A percentile compares a stretch with the other conserved stretches of the same genome.
phyloP scores from a whole-genome alignment of 2,329 filamentous ascomycete species.

The Scopulariopsis brevicaulis region DNA sequence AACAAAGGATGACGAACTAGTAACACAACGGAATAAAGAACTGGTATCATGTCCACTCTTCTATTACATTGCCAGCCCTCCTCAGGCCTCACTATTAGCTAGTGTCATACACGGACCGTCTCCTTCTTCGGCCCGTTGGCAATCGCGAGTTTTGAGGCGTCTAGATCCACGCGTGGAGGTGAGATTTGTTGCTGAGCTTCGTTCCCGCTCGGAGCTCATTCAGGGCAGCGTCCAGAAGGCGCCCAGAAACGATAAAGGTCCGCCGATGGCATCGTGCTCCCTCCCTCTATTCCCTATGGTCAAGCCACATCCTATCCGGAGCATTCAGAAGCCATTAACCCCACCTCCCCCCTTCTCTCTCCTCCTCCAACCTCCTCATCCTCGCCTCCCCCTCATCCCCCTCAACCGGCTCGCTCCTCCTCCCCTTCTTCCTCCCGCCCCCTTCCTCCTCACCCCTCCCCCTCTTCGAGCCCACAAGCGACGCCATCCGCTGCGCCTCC shows the following conservation, averaged over 20 bases:
- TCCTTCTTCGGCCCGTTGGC: neutral
- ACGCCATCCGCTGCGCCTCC: slow-evolving; percentile 55
- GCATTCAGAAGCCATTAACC: slow-evolving; percentile 13
- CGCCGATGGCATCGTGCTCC: neutral
- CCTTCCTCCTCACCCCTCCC: slow-evolving; percentile 30
- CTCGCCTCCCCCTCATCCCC: slow-evolving; percentile 39
- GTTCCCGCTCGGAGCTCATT: slow-evolving; percentile 6
- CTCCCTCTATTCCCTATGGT: neutral
- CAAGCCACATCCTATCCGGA: neutral
- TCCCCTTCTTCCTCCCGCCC: slow-evolving; percentile 24
- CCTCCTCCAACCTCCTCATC: slow-evolving; percentile 44
- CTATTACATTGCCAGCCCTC: too few relatives aligned
- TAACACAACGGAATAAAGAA: too few relatives aligned
- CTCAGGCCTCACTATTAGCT: neutral
- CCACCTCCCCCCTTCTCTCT: slow-evolving; percentile 44
- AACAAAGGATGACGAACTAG: too few relatives aligned
- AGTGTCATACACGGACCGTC: neutral
- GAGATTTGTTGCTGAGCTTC: neutral
- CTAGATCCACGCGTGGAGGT: neutral
- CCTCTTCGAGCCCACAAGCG: slow-evolving; percentile 39
- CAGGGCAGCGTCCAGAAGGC: neutral
- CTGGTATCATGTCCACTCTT: too few relatives aligned
- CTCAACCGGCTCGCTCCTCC: slow-evolving; percentile 34
- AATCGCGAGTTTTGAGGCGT: neutral
- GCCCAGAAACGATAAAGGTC: too few relatives aligned